These are phyloP conservation scores for Rheum nobile DNA, from an alignment of 148 eudicot genomes.

Conservation along the genomic window DNA sequence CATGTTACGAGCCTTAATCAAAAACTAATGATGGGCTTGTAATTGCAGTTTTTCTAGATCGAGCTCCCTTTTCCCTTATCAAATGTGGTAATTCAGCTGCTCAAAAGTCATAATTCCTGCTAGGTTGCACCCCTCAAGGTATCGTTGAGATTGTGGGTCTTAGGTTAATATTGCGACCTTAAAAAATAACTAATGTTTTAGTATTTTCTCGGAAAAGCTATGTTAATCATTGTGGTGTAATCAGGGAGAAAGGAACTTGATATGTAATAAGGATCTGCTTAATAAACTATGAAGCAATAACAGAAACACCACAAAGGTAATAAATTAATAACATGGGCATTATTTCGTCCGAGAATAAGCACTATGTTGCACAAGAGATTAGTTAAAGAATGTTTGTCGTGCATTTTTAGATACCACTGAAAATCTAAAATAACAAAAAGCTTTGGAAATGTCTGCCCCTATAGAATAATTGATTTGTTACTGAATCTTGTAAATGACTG, in stretches of 20 bases:
- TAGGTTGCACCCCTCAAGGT: too few species aligned
- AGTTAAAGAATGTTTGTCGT: background rate
- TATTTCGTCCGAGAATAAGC: conserved; percentile 1
- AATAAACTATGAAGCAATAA: background rate
- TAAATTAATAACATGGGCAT: background rate
- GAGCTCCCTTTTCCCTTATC: too few species aligned
- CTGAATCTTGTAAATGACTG: background rate
- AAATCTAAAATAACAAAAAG: background rate
- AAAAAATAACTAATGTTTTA: background rate
- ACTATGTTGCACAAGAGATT: background rate
- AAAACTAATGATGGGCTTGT: background rate
- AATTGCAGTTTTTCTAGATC: background rate
- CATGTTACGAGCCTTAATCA: too few species aligned
- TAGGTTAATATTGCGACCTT: too few species aligned
- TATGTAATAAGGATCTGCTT: background rate
- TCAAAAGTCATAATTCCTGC: too few species aligned
- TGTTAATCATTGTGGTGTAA: background rate
- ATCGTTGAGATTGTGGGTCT: too few species aligned
- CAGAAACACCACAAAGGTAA: background rate
- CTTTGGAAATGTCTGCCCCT: background rate
- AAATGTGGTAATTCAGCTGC: too few species aligned
- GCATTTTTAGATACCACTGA: background rate
- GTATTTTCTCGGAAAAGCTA: background rate
- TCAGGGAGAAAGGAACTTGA: background rate
- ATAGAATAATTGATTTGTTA: background rate